phyloP scores from a whole-genome alignment of 768 basidiomycete genomes.

The Exidia glandulosa region DNA sequence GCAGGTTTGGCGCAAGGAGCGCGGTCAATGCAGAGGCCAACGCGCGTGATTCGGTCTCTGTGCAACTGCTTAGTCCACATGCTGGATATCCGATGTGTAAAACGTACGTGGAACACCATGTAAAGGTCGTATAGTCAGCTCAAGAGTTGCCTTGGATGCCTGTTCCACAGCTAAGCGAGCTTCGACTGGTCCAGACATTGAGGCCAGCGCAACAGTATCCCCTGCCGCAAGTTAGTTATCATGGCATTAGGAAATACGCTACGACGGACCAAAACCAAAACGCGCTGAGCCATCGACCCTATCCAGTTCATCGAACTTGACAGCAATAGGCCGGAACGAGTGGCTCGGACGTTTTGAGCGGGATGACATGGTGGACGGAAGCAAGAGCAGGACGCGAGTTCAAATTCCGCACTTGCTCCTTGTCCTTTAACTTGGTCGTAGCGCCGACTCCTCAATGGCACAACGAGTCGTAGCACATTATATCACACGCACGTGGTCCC shows the following conservation, averaged over 20 bases:
- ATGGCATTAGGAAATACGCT: not conserved
- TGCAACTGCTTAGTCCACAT: not conserved
- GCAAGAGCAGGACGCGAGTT: not conserved
- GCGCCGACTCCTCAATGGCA: too few relatives aligned
- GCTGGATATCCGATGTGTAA: not conserved
- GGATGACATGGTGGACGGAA: not conserved
- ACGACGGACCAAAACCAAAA: conserved; percentile 47
- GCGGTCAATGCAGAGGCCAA: conserved; percentile 42
- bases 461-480: too few relatives aligned
- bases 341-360: not conserved
- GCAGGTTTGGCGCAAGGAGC: conserved; percentile 46
- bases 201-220: conserved; percentile 41
- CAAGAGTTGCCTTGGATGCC: conserved; percentile 62
- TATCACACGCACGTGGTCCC: too few relatives aligned
- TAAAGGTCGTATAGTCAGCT: conserved; percentile 61
- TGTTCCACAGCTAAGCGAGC: conserved; percentile 58
- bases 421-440: too few relatives aligned
- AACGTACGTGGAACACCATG: conserved; percentile 43
- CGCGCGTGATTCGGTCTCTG: conserved; percentile 52
- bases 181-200: conserved; percentile 73
- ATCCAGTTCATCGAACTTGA: conserved; percentile 50
- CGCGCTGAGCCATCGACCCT: conserved; percentile 68
- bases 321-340: conserved; percentile 23
- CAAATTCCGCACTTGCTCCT: not conserved
- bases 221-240: conserved; percentile 17